Evolutionary conservation across 192 early-diverging fungal species (phyloP).

Genomic region (Coemansia sp.): DNA sequence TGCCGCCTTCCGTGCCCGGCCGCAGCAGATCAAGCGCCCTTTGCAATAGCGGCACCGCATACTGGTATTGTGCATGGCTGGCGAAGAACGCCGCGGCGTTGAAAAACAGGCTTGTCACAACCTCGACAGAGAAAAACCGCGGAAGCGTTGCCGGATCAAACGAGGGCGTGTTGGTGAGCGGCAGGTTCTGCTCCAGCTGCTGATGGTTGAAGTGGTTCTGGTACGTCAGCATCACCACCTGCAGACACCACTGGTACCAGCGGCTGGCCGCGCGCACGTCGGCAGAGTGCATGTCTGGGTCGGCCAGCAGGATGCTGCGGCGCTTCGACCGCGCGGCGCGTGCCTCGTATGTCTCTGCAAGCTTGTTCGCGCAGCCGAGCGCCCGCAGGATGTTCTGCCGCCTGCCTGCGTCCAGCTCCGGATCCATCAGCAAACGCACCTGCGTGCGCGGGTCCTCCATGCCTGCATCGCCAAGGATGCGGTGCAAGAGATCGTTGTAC

Average conservation of each 20-base stretch:
- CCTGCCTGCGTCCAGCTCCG: constrained; percentile 8
- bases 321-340: constrained; percentile 40
- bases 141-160: constrained; percentile 50
- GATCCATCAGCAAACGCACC: constrained; percentile 30
- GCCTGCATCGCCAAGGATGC: constrained; percentile 37
- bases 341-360: constrained; percentile 45
- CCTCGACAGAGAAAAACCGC: constrained; percentile 32
- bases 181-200: constrained; percentile 27
- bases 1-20: constrained; percentile 25
- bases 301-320: constrained; percentile 33
- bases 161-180: constrained; percentile 26
- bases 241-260: constrained; percentile 56
- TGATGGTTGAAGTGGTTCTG: constrained; percentile 47
- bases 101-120: constrained; percentile 50
- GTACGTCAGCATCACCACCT: constrained; percentile 47
- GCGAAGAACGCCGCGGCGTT: constrained; percentile 49
- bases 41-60: constrained; percentile 47
- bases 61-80: constrained; percentile 24
- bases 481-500: constrained; percentile 40
- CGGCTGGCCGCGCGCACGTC: constrained; percentile 33
- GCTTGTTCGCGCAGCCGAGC: constrained; percentile 48
- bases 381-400: constrained; percentile 39
- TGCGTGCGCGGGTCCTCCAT: constrained; percentile 36
- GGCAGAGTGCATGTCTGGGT: constrained; percentile 17
- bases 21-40: constrained; percentile 50